Base-by-base conservation (phyloP, 2,329 filamentous ascomycete genomes). In the Botrytis hyacinthi region DNA sequence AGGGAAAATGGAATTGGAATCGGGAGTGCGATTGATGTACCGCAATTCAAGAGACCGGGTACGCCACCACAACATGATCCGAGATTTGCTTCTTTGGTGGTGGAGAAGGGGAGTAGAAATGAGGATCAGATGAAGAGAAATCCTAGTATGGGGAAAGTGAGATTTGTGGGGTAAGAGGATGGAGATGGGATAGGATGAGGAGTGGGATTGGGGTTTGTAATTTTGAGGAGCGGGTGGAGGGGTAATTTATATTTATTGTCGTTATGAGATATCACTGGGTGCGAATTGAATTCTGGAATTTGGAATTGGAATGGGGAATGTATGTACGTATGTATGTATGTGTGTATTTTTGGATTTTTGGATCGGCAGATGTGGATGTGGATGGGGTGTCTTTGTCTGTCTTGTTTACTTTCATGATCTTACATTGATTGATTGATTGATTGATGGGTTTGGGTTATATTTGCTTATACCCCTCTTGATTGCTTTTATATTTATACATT, bases 61-160 rank as follows among this genome's bases (percentile, higher is more conserved):
- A 60, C 42, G 29, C 51, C 68, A 26, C 60, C 70, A 44, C 70
- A 29, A 18, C 42, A 42, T 32, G 46, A 62, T 54, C 73, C 74
- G 12, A 74, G 79, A 51, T 73, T 80, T 20, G 77, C 77, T 72
- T 77, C 79, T 66, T 78, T 79, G 14, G 78, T 77, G 3, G 26
- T 44, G 1, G 32, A 54, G 26, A 51, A 40, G 26, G 16, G 1
- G 22, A 18, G 22, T 22, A 59, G 32, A 26, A 60, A 44, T 37
- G 37, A 37, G 74, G 76, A 42, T 75, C 76, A 68, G 54, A 60
- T 57, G 32, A 73, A 40, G 65, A 69, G 32, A 54, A 74, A 42
- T 29, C 42, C 20, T 10, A 65, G 59, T 42, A 26, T 42, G 9
- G 68, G 35, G 48, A 54, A 68, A 22, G 69, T 51, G n/a, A 62